Evolutionary conservation across 176 grass and related monocot species (phyloP), one percentile per base, ranked within the genome.

Genomic region (Pontederia crassipes): DNA sequence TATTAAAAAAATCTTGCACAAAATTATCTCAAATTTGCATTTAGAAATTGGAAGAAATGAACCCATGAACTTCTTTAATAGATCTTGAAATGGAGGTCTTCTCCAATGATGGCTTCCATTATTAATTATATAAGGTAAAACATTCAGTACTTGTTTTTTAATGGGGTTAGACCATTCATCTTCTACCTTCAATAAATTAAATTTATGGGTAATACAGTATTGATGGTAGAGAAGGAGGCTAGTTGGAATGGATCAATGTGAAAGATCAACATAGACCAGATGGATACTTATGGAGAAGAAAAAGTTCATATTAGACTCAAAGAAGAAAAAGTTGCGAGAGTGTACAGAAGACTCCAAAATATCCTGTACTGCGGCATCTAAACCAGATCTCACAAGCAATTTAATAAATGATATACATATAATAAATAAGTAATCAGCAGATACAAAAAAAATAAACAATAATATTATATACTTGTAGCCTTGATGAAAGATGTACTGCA

Each of bases 401-500:
- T 50, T 20, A 65, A 1, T 7, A 63, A 62, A 8, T 28, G 14
- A 27, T 40, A n/a, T 12, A 51, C 13, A 65, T 16, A 65, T 28
- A 8, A 24, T 24, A 50, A 14, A 51, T 14, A 6, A 20, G 8
- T 65, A 50, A 28, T 12, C 4, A 26, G 16, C 17, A 49, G 10
- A 65, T 40, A 40, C 32, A 40, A 49, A 2, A 14, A 14, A 27
- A 50, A 9, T 14, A 17, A 72, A 67, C 3, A 28, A 45, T 12
- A 62, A 55, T 48, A 17, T 35, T 54, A 61, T 64, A 11, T 54
- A 96, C 92, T 83, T 96, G 92, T 76, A 90, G 87, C 63, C 73
- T 87, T 64, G 92, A 83, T 48, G 92, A 96, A 55, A 80, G 75
- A 87, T 96, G 92, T 61, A 84, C 59, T 62, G 81, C 79, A 60